Conservation (phyloP, 495 filamentous ascomycete genomes). For the Staphylotrichum tortipilum region DNA sequence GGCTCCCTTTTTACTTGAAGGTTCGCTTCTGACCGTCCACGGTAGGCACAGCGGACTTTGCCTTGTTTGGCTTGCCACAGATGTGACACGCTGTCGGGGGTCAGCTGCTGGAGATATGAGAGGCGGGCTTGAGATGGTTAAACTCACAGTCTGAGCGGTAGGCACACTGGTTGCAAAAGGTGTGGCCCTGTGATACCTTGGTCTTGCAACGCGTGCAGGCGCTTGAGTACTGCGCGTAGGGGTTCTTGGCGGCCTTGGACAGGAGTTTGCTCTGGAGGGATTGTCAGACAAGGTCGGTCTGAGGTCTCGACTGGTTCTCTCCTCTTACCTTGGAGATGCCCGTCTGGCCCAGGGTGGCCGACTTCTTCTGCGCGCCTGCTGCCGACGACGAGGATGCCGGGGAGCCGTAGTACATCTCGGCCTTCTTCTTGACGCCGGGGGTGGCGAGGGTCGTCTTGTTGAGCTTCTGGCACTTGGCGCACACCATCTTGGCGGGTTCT, state of each 20-base stretch:
- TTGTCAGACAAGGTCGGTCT: conserved; percentile 21
- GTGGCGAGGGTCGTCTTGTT: conserved; percentile 59
- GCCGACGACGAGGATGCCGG: conserved; percentile 37
- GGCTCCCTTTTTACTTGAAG: too few species aligned
- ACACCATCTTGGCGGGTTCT: conserved; percentile 54
- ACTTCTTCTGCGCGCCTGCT: conserved; percentile 31
- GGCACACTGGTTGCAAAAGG: conserved; percentile 57
- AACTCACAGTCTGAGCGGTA: conserved; percentile 54
- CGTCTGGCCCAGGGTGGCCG: conserved; percentile 47
- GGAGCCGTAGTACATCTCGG: conserved; percentile 64
- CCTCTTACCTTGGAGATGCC: conserved; percentile 45
- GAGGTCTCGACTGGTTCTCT: background rate
- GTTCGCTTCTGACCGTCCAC: conserved; percentile 59
- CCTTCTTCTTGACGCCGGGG: conserved; percentile 61
- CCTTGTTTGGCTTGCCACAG: conserved; percentile 55
- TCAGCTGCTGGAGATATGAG: conserved; percentile 11
- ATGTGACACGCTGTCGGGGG: conserved; percentile 48
- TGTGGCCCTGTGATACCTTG: conserved; percentile 54
- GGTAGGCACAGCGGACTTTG: conserved; percentile 40
- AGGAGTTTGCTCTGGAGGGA: conserved; percentile 53
- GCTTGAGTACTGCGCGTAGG: conserved; percentile 57
- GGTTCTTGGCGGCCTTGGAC: conserved; percentile 59
- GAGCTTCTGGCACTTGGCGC: conserved; percentile 57
- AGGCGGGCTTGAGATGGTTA: background rate
- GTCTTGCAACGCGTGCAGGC: conserved; percentile 55